Evolutionary conservation across 225 moss, liverwort and hornwort species (phyloP).

Genomic region (Straminergon stramineum): DNA sequence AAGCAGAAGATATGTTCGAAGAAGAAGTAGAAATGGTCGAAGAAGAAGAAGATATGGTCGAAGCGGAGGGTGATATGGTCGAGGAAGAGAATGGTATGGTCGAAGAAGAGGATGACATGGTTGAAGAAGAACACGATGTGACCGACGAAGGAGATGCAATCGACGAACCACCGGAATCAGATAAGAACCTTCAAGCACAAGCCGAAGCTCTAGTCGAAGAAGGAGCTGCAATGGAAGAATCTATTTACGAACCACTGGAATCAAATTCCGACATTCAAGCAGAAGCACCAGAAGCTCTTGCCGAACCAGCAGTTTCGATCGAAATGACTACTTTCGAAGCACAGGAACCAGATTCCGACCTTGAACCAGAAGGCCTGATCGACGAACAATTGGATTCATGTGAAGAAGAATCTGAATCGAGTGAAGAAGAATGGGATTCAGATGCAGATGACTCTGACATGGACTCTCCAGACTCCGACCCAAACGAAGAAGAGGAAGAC

Average conservation of each 20-base stretch:
- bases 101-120: too few species aligned
- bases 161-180: not conserved
- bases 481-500: not conserved
- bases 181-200: not conserved
- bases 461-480: not conserved
- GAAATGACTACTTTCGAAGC: not conserved
- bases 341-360: not conserved
- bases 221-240: not conserved
- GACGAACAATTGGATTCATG: too few species aligned
- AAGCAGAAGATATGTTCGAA: not conserved
- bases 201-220: not conserved
- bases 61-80: not conserved
- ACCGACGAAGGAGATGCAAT: not conserved
- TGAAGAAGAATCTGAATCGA: not conserved
- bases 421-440: too few species aligned
- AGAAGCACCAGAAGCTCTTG: not conserved
- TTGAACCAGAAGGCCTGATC: too few species aligned
- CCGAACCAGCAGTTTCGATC: too few species aligned
- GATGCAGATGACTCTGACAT: too few species aligned
- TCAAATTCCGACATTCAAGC: not conserved
- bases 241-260: not conserved
- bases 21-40: not conserved
- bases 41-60: not conserved
- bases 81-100: not conserved
- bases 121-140: not conserved